phyloP scores from a whole-genome alignment of 2,329 filamentous ascomycete species.

The Alternaria panax region DNA sequence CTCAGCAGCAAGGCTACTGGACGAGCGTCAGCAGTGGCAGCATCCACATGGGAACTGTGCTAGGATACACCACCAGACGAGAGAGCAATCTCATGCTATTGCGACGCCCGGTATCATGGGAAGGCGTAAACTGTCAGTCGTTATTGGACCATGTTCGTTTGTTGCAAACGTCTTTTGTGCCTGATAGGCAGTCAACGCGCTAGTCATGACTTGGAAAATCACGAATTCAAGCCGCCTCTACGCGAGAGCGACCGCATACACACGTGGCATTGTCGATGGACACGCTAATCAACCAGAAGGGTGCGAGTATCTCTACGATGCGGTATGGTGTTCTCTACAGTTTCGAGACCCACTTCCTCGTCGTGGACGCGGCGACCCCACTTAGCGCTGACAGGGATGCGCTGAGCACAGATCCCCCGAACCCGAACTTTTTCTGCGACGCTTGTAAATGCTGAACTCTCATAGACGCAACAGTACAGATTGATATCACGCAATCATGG shows the following conservation, averaged over 20 bases:
- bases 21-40: neutral
- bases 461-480: neutral
- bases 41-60: neutral
- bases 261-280: no score
- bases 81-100: neutral
- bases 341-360: neutral
- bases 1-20: neutral
- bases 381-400: constrained; percentile 16
- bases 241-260: neutral
- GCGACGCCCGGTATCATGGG: neutral
- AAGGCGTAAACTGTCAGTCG: neutral
- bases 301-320: neutral
- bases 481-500: constrained; percentile 32
- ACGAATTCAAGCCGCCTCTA: neutral
- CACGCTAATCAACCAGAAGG: neutral
- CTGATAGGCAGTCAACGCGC: neutral
- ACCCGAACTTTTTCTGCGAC: constrained; percentile 33
- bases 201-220: neutral
- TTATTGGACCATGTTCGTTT: neutral
- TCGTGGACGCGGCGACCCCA: constrained; percentile 3
- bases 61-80: neutral
- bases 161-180: neutral
- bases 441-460: constrained; percentile 15
- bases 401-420: constrained; percentile 20
- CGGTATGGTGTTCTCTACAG: neutral